Base-by-base conservation (phyloP, 2,329 filamentous ascomycete genomes). In the Apiospora malaysiana region DNA sequence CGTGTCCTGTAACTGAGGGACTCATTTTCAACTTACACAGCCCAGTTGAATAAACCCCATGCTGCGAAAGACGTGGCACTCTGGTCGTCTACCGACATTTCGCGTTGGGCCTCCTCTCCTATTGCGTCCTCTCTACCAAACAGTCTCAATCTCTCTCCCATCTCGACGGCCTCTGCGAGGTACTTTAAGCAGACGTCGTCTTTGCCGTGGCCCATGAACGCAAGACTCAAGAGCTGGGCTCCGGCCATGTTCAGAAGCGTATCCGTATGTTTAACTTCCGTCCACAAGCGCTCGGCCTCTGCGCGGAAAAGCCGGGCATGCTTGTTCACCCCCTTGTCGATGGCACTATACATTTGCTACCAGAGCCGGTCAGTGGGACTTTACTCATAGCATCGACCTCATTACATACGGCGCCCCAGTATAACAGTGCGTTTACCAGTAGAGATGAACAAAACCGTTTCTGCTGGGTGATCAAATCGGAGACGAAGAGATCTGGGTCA, bases 41-140 rank as follows among this genome's bases (percentile, higher is more conserved):
- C 79, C 80, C 80, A 83, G 70, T 82, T 83, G 66, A 83, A 83
- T 3, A 75, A 71, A 1, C 79, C 79, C 79, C 79, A 81, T 0
- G 79, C 77, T 2, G 78, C 79, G n/a, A 77, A 77, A 2, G 73
- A 75, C 46, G 49, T 59, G 1, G 70, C 68, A 46, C 56, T 72
- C 27, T 51, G 69, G 2, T 73, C 69, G 0, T 78, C 76, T 14
- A 73, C 69, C 12, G 76, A 70, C 51, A 70, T 63, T n/a, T 75
- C 66, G 25, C 73, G 59, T n/a, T 69, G 14, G 1, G 25, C n/a
- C 8, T 25, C 18, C 21, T 27, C 49, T 27, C 51, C 46, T 46
- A 69, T 63, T 2, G 37, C 40, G 2, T 69, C 68, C 7, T 75
- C 69, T 5, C 72, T 66, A 0, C 78, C 76, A 45, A 82, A 80